Conservation (phyloP, 2,329 filamentous ascomycete species). For the Fusarium robinianum region DNA sequence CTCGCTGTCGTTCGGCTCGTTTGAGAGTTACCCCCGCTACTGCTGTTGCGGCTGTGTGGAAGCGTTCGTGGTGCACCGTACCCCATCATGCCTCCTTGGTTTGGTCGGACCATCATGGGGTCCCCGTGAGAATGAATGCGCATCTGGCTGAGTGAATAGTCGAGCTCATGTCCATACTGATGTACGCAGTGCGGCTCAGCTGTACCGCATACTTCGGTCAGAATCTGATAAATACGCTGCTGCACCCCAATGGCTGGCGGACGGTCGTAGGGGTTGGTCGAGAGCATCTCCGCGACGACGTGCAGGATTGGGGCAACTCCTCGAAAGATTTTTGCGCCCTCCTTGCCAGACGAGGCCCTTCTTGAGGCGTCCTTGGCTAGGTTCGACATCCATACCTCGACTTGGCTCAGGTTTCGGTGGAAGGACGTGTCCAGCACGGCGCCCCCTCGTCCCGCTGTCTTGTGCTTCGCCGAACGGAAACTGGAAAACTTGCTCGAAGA, state of each 20-base stretch:
- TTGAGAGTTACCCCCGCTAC: slow-evolving; percentile 44
- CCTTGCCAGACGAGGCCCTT: slow-evolving; percentile 44
- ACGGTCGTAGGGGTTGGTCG: slow-evolving; percentile 55
- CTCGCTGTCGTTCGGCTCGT: slow-evolving; percentile 41
- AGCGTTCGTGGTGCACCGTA: slow-evolving; percentile 38
- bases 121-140: slow-evolving; percentile 25
- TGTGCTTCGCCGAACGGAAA: slow-evolving; percentile 69
- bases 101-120: slow-evolving; percentile 7
- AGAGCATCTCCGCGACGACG: slow-evolving; percentile 59
- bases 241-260: slow-evolving; percentile 58
- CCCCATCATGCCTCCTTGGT: slow-evolving; percentile 34
- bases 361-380: slow-evolving; percentile 63
- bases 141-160: slow-evolving; percentile 32
- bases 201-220: slow-evolving; percentile 54
- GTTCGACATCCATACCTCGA: slow-evolving; percentile 68
- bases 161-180: slow-evolving; percentile 47
- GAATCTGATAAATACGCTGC: slow-evolving; percentile 55
- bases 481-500: slow-evolving; percentile 67
- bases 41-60: slow-evolving; percentile 40
- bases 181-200: slow-evolving; percentile 60
- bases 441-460: slow-evolving; percentile 60
- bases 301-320: slow-evolving; percentile 58
- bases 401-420: slow-evolving; percentile 70
- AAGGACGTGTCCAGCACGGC: slow-evolving; percentile 72
- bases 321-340: slow-evolving; percentile 52